A percentile compares a stretch with the other conserved stretches of the same genome.
Conservation (phyloP, 768 basidiomycete genomes). For the Kwoniella mangroviensis region DNA sequence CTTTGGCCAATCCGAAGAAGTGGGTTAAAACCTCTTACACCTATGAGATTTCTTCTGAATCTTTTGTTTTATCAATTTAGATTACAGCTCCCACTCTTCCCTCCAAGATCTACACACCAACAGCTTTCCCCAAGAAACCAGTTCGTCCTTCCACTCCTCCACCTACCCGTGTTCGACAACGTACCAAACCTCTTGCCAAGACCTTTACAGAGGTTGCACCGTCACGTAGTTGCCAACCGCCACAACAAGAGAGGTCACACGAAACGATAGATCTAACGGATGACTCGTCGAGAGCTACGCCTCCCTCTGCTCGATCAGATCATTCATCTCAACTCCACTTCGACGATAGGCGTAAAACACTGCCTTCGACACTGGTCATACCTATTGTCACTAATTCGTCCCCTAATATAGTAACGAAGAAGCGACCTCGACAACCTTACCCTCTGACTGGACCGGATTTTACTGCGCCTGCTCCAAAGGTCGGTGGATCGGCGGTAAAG, state of each 20-base stretch:
- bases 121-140: too few relatives aligned
- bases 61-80: too few relatives aligned
- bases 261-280: not conserved
- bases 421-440: constrained; percentile 19
- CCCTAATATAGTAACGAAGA: not conserved
- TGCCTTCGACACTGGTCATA: not conserved
- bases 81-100: too few relatives aligned
- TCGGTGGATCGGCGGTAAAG: not conserved
- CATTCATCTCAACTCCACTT: not conserved
- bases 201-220: too few relatives aligned
- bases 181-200: too few relatives aligned
- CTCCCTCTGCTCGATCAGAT: not conserved
- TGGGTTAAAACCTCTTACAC: too few relatives aligned
- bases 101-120: too few relatives aligned
- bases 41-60: too few relatives aligned
- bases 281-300: not conserved
- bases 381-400: not conserved
- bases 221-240: not conserved
- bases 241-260: not conserved
- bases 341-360: not conserved
- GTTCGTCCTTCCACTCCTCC: too few relatives aligned
- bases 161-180: too few relatives aligned
- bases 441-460: constrained; percentile 19
- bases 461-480: not conserved
- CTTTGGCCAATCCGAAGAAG: too few relatives aligned